These are phyloP conservation scores for Craspedostauros australis DNA, from an alignment of 108 stramenopile genomes.

Conservation along the genomic window DNA sequence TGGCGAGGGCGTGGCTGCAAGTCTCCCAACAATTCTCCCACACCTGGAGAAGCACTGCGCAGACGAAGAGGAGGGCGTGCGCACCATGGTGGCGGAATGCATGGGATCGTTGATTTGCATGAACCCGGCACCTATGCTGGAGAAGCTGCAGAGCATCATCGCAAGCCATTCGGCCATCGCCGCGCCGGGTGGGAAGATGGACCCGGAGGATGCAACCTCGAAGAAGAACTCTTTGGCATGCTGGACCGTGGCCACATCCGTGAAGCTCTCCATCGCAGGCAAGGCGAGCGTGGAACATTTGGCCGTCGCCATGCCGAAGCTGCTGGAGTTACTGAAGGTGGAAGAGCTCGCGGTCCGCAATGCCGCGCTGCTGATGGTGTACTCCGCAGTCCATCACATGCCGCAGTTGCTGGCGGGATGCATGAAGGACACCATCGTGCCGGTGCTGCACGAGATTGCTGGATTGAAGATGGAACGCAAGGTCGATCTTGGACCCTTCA, in stretches of 20 bases:
- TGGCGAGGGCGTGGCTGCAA: slow-evolving; percentile 40
- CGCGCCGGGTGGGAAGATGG: slow-evolving; percentile 22
- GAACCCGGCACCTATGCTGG: slow-evolving; percentile 58
- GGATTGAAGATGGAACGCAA: slow-evolving; percentile 79
- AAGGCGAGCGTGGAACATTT: slow-evolving; percentile 53
- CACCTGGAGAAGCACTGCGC: slow-evolving; percentile 69
- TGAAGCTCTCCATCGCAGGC: slow-evolving; percentile 83
- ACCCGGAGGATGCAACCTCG: slow-evolving; percentile 35
- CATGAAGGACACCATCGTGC: slow-evolving; percentile 71
- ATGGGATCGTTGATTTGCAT: slow-evolving; percentile 83
- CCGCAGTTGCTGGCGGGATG: slow-evolving; percentile 69
- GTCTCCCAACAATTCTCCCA: slow-evolving; percentile 66
- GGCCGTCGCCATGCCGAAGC: slow-evolving; percentile 60
- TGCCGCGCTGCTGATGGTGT: slow-evolving; percentile 87
- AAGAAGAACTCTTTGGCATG: slow-evolving; percentile 53
- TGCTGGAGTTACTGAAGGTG: slow-evolving; percentile 72
- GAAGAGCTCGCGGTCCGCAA: slow-evolving; percentile 82
- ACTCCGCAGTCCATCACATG: slow-evolving; percentile 90
- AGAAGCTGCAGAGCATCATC: slow-evolving; percentile 46
- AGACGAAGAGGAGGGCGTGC: slow-evolving; percentile 86
- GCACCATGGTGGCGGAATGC: slow-evolving; percentile 97
- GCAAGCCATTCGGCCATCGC: slow-evolving; percentile 27
- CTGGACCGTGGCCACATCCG: slow-evolving; percentile 83
- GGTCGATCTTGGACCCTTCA: slow-evolving; percentile 98
- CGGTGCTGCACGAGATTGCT: slow-evolving; percentile 67